Evolutionary conservation across 305 asterid species (phyloP), one percentile per base, ranked within the genome.

Genomic region (Rubia peregrina): DNA sequence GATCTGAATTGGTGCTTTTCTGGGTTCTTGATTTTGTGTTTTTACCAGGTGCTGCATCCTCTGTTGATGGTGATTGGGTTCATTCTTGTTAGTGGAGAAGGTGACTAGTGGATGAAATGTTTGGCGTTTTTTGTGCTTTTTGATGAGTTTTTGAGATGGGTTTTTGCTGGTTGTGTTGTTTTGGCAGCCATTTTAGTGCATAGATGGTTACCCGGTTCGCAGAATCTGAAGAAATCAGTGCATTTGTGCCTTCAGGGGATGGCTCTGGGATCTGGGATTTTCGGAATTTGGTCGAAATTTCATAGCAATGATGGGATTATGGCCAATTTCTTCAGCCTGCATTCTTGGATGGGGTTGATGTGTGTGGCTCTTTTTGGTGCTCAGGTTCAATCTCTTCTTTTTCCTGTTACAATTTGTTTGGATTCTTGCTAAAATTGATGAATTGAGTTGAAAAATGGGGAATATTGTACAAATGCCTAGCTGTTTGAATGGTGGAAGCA

Each of bases 11-110:
- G 14, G 26, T 16, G 59, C 16, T 30, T 60, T 26, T 60, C 42
- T 65, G 74, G 55, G 33, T 63, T 17, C 68, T 73, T 60, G 48
- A 11, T 56, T 7, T 7, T 26, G 26, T 56, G 30, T 51, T 75
- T 51, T 51, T 4, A 51, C 57, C 85, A 89, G 96, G 89, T 88
- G 68, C 78, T 89, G 83, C 98, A 89, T 74, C 98, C 95, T 77
- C 75, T 89, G 85, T 40, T 88, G 7, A 91, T 89, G 98, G 96
- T 91, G 77, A 91, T 91, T 72, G 98, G 98, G 24, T 89, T 91
- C 82, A 91, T 91, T 81, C 81, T 91, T 49, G 70, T 91, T 43
- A 91, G 92, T 78, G 96, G 95, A 78, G 98, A 89, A 89, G 96
- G 96, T 89, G 81, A 16, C 12, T 51, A 51, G 59, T 51, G 17